Conservation (phyloP, 805 yeast species). For the Pichia nakasei region DNA sequence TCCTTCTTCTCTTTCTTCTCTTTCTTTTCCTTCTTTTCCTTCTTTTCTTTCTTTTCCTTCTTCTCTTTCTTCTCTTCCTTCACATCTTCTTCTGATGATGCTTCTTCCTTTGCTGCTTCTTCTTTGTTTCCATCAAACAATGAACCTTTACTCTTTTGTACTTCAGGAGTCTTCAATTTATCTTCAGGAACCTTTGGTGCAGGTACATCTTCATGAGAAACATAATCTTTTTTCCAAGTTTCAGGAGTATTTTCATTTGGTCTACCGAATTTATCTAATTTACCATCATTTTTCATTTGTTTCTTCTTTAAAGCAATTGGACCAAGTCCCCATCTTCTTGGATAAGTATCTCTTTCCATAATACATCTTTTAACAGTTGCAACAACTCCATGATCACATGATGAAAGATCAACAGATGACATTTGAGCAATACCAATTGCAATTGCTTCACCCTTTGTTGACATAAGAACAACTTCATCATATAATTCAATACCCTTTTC, state of each 20-base stretch:
- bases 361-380: constrained; percentile 98
- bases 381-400: constrained; percentile 97
- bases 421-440: constrained; percentile 98
- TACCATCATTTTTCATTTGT: constrained; percentile 94
- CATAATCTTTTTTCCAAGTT: constrained; percentile 81
- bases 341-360: constrained; percentile 98
- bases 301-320: constrained; percentile 98
- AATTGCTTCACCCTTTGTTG: constrained; percentile 99
- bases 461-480: constrained; percentile 95
- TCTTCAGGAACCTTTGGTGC: constrained; percentile 53
- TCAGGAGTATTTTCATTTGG: constrained; percentile 89
- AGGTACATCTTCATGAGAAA: constrained; percentile 54
- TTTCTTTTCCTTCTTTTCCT: constrained; percentile 15
- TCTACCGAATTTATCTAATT: constrained; percentile 93
- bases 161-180: constrained; percentile 33
- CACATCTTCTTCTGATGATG: constrained; percentile 23
- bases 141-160: constrained; percentile 40
- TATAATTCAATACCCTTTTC: constrained; percentile 96
- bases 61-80: constrained; percentile 35
- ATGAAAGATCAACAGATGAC: constrained; percentile 94
- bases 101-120: constrained; percentile 20
- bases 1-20: constrained; percentile 20
- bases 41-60: constrained; percentile 18
- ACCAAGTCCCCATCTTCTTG: constrained; percentile 99
- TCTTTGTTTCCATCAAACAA: constrained; percentile 23